A percentile compares a stretch with the other conserved stretches of the same genome.
Conservation (phyloP, 1,284 basidiomycete genomes). For the Vanrija humicola region DNA sequence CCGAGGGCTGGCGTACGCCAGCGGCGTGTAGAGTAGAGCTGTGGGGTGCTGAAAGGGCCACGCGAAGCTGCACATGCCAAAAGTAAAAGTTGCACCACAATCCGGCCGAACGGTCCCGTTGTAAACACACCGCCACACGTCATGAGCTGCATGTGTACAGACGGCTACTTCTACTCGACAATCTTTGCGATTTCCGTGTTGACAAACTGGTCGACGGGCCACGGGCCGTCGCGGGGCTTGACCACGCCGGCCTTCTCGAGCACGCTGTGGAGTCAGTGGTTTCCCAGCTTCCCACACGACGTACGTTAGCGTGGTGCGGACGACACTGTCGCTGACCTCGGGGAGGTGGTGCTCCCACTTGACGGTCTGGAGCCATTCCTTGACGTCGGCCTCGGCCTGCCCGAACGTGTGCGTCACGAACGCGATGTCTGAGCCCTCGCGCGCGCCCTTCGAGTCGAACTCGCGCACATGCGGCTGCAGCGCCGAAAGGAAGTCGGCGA, state of each 20-base stretch:
- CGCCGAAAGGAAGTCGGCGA: slow-evolving; percentile 60
- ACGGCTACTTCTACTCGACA: slow-evolving; percentile 26
- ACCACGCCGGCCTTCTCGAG: slow-evolving; percentile 73
- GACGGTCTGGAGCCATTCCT: slow-evolving; percentile 79
- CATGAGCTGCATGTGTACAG: too few relatives aligned
- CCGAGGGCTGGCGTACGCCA: too few relatives aligned
- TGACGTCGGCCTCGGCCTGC: slow-evolving; percentile 59
- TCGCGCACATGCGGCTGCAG: slow-evolving; percentile 63
- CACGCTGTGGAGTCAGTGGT: slow-evolving; percentile 51
- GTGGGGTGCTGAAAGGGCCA: too few relatives aligned
- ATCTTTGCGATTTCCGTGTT: slow-evolving; percentile 56
- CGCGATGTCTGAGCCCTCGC: slow-evolving; percentile 61
- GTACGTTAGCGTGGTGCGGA: slow-evolving; percentile 4
- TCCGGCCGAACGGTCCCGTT: too few relatives aligned
- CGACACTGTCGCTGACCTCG: slow-evolving; percentile 53
- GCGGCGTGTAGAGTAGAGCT: too few relatives aligned
- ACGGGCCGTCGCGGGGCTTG: slow-evolving; percentile 58
- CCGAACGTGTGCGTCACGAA: slow-evolving; percentile 76
- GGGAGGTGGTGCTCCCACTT: slow-evolving; percentile 66
- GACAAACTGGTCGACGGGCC: slow-evolving; percentile 61
- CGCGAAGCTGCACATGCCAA: too few relatives aligned
- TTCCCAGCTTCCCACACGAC: background rate
- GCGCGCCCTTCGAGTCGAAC: slow-evolving; percentile 64
- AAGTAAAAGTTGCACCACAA: too few relatives aligned
- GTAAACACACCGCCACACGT: too few relatives aligned